Evolutionary conservation across 176 grass and related monocot species (phyloP).

Genomic region (Oryza australiensis): DNA sequence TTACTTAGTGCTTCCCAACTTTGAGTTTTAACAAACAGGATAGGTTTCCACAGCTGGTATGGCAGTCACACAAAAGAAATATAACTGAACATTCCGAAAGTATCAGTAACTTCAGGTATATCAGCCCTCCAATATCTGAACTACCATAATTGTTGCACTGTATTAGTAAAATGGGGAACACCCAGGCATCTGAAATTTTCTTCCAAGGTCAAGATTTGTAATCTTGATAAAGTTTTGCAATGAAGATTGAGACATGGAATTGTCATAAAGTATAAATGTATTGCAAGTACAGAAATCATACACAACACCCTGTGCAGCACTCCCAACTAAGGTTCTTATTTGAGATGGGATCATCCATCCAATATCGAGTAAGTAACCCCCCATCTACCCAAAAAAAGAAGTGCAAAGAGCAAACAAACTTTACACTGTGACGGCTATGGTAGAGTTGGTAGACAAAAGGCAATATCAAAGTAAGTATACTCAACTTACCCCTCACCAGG

Average conservation of each 20-base stretch:
- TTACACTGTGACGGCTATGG: neutral
- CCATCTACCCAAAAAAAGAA: neutral
- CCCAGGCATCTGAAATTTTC: neutral
- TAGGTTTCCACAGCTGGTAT: neutral
- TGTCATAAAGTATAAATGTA: constrained; percentile 1
- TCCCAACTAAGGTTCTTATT: constrained; percentile 26
- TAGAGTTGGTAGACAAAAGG: neutral
- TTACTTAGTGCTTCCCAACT: neutral
- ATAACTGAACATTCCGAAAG: neutral
- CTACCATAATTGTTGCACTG: neutral
- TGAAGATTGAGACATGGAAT: neutral
- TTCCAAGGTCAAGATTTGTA: neutral
- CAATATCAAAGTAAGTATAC: neutral
- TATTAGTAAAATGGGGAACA: neutral
- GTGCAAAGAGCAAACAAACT: neutral
- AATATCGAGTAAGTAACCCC: neutral
- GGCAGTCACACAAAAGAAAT: neutral
- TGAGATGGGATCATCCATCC: neutral
- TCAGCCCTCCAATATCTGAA: neutral
- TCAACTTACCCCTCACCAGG: constrained; percentile 37
- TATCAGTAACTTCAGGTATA: neutral
- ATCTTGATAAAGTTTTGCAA: neutral
- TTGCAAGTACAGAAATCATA: constrained; percentile 15
- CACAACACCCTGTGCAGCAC: neutral
- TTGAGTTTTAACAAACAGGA: neutral